Evolutionary conservation across 768 basidiomycete genomes (phyloP).

Genomic region (Phylloporus sp.): DNA sequence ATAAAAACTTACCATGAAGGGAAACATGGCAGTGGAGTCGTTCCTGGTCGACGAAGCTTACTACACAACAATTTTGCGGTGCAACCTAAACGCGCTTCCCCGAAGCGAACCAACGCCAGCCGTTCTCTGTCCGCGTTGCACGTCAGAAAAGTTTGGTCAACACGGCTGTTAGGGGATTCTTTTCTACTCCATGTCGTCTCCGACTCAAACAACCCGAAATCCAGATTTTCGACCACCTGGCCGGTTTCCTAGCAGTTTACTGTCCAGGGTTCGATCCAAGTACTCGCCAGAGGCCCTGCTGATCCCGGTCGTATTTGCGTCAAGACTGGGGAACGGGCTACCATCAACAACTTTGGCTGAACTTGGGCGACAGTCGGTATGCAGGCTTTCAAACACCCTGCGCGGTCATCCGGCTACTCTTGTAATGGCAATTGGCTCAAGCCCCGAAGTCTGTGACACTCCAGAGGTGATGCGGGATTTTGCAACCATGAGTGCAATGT

Average conservation of each 20-base stretch:
- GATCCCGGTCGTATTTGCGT: conserved; percentile 25
- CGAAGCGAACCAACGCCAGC: not conserved
- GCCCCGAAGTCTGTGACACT: conserved; percentile 15
- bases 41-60: too few relatives aligned
- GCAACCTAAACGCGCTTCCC: not conserved
- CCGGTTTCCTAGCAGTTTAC: not conserved
- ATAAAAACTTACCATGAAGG: too few relatives aligned
- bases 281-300: conserved; percentile 21
- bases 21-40: too few relatives aligned
- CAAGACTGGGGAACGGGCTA: conserved; percentile 19
- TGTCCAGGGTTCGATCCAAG: not conserved
- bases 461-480: conserved; percentile 22
- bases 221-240: not conserved
- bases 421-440: conserved; percentile 4
- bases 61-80: not conserved
- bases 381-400: conserved; percentile 20
- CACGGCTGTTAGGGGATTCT: not conserved
- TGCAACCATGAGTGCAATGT: conserved; percentile 15
- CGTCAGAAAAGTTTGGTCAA: too few relatives aligned
- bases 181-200: not conserved
- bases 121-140: not conserved
- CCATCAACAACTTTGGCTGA: conserved; percentile 25
- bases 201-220: too few relatives aligned
- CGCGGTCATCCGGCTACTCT: conserved; percentile 10
- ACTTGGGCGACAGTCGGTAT: conserved; percentile 24